Evolutionary conservation across 805 yeast species (phyloP), one percentile per base, ranked within the genome.

Genomic region (Millerago galiae): DNA sequence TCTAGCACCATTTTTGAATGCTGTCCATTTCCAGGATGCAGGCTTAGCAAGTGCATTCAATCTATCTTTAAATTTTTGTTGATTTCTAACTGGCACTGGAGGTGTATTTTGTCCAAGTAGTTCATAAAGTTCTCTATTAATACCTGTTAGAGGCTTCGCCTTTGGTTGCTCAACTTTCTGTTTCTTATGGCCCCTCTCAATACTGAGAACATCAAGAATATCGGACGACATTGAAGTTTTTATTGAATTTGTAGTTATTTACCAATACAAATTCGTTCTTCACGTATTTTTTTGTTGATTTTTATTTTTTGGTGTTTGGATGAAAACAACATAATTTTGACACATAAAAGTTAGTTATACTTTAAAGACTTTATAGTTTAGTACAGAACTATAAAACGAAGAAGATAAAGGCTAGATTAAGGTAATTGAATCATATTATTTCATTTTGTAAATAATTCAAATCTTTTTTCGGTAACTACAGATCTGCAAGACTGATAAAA

Each of bases 31-130:
- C 99, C 99, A 93, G 1, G 96, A 89, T 0, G 93, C 74, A 0
- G 87, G 83, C 47, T 79, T 82, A 15, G 74, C 70, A 34, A 66
- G 66, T 52, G 77, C 69, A 44, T 77, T 77, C 40, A 86, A 70
- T 51, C 78, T 74, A 45, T 81, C 86, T 49, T 81, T 83, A 56
- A 80, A 80, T 48, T 77, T 65, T 24, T 58, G 66, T n/a, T 65
- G 62, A 40, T 67, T 68, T 40, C 70, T 69, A n/a, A 74, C 74
- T n/a, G 72, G 74, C 8, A 74, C 76, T 0, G 98, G 90, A 1
- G 99, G 96, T 2, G 95, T 79, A 60, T 88, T 88, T 32, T 93
- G 90, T 5, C 99, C 99, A 33, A 93, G 68, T 41, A 95, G 71
- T 50, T 83, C 84, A 62, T 83, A 90, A 41, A 93, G 68, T 60